Percentiles rank a stretch among this genome's conserved stretches.
These are phyloP conservation scores for Lactarius evosmus DNA, from an alignment of 768 basidiomycete genomes.

Conservation along the genomic window DNA sequence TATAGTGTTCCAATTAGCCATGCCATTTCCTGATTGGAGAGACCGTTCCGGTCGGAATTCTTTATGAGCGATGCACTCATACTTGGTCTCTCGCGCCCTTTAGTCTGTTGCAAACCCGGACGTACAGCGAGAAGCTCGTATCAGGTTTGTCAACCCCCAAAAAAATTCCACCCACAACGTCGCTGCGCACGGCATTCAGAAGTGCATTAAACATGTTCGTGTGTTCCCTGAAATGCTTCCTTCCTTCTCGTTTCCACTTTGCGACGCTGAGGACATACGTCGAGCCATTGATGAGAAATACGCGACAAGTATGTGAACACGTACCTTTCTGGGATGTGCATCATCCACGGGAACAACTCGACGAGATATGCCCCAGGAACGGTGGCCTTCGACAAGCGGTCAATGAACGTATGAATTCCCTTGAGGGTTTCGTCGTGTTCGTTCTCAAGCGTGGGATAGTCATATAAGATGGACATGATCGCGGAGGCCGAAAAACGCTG, in stretches of 20 bases:
- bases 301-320: not conserved
- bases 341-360: conserved; percentile 29
- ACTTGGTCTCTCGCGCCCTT: conserved; percentile 11
- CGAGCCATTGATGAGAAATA: no score
- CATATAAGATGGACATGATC: conserved; percentile 10
- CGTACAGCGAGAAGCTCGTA: not conserved
- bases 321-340: conserved; percentile 25
- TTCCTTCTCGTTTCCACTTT: conserved; percentile 31
- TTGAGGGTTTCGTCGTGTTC: conserved; percentile 10
- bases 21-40: conserved; percentile 23
- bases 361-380: conserved; percentile 28
- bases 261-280: conserved; percentile 16
- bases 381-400: conserved; percentile 3
- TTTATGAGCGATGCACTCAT: conserved; percentile 14
- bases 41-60: conserved; percentile 9
- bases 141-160: not conserved
- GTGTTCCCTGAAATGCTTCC: conserved; percentile 3
- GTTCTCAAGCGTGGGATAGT: conserved; percentile 13
- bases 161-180: conserved; percentile 20
- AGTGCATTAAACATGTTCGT: conserved; percentile 24
- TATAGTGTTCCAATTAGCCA: conserved; percentile 25
- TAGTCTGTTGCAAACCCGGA: not conserved
- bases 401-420: conserved; percentile 1
- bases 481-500: conserved; percentile 8
- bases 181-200: conserved; percentile 7